Evolutionary conservation across 2,329 filamentous ascomycete species (phyloP), one percentile per base, ranked within the genome.

Genomic region (Diaporthe helianthi): DNA sequence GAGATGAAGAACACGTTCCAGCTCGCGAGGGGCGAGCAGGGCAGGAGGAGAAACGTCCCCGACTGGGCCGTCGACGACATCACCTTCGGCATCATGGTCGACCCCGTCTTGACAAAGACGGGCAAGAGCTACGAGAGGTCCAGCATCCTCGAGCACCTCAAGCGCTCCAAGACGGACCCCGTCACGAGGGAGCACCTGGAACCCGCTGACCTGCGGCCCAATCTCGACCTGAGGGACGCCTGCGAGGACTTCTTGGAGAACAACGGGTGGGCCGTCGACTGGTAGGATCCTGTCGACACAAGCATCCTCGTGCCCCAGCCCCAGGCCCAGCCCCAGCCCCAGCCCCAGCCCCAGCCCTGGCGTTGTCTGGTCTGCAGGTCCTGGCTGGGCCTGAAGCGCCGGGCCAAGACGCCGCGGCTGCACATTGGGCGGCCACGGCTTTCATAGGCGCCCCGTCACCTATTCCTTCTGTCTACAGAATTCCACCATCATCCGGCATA

Each of bases 191-290:
- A 94, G 72, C 89, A 91, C 0, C 84, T 98, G 60, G 81, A 80
- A 0, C 83, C 88, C 0, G 81, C 84, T 1, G 93, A 98, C 53
- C 79, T 98, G 66, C 85, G 94, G 51, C 91, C 93, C 0, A 98
- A 98, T 78, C 84, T 97, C 53, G 91, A 87, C 0, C 83, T 98
- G 69, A 93, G 90, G 78, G 87, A 92, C 65, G 95, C 93, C 0
- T 97, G 93, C 76, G 89, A 92, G 54, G 92, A 96, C 73, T 98
- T 97, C 75, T 82, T 98, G 69, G 86, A 92, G 33, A 84, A 92
- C 74, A 98, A 97, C 75, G 94, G 93, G 12, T 97, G 96, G 93
- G 93, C 94, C 0, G 94, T 92, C 47, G 94, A 98, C 78, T 98
- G 92, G 91, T 97, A 83, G 73, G 69, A 75, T 71, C 46, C 69